Conservation (phyloP, 2,329 filamentous ascomycete species). For the Aureobasidium sp. region DNA sequence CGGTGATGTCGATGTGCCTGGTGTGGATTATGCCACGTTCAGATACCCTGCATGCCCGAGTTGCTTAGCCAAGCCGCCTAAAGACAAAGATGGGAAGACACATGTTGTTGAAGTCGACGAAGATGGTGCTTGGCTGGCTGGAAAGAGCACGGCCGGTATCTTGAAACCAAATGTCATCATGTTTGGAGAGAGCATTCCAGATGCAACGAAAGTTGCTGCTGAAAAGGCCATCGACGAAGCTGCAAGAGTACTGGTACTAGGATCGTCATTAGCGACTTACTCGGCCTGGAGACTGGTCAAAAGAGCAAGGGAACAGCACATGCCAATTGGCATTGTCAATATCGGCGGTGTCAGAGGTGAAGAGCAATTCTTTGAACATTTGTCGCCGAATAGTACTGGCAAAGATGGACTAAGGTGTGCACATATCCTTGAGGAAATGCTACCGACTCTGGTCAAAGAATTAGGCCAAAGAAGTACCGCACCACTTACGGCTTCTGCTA, state of each 20-base stretch:
- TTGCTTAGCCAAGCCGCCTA: constrained; percentile 61
- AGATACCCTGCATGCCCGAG: constrained; percentile 82
- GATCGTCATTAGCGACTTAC: constrained; percentile 88
- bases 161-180: constrained; percentile 91
- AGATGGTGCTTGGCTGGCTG: constrained; percentile 69
- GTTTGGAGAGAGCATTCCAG: constrained; percentile 85
- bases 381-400: constrained; percentile 40
- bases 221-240: constrained; percentile 74
- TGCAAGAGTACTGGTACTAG: constrained; percentile 68
- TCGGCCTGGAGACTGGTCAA: constrained; percentile 89
- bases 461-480: constrained; percentile 12
- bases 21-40: constrained; percentile 82
- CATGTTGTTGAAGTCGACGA: constrained; percentile 61
- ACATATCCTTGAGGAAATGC: constrained; percentile 34
- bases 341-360: constrained; percentile 78
- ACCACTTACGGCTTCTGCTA: not conserved
- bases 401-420: constrained; percentile 33
- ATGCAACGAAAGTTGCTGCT: constrained; percentile 62
- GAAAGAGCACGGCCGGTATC: constrained; percentile 55
- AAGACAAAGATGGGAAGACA: constrained; percentile 46
- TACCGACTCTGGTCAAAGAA: constrained; percentile 29
- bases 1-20: constrained; percentile 84
- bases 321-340: constrained; percentile 83
- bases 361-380: constrained; percentile 58
- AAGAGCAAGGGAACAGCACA: constrained; percentile 69